Evolutionary conservation across 2,329 filamentous ascomycete species (phyloP).

Genomic region (Penicillium capsulatum): DNA sequence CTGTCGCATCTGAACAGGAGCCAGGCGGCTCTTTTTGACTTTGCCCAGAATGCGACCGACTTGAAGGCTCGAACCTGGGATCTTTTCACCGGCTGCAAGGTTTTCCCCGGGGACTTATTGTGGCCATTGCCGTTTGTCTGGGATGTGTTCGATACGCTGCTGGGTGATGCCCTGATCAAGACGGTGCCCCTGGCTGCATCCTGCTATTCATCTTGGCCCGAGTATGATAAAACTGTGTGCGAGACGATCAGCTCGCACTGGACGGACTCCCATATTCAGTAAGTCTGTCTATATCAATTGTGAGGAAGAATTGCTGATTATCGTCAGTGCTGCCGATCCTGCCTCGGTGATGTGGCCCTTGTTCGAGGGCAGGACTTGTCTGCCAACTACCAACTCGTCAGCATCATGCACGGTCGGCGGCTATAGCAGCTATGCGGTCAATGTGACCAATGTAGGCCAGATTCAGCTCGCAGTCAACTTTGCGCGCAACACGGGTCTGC

Average conservation of each 20-base stretch:
- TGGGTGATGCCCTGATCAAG: slow-evolving; percentile 24
- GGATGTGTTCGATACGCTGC: slow-evolving; percentile 21
- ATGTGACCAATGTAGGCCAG: slow-evolving; percentile 32
- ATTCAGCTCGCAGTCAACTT: slow-evolving; percentile 34
- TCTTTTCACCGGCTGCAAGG: slow-evolving; percentile 27
- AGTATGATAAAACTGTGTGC: slow-evolving; percentile 23
- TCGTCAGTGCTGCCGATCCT: slow-evolving; percentile 20
- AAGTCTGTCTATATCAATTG: neutral
- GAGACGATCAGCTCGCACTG: slow-evolving; percentile 18
- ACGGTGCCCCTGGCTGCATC: slow-evolving; percentile 27
- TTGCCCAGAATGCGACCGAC: too few species aligned
- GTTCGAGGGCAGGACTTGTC: slow-evolving; percentile 25
- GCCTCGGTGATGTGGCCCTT: slow-evolving; percentile 28
- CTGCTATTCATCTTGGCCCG: slow-evolving; percentile 25
- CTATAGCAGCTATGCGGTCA: slow-evolving; percentile 35
- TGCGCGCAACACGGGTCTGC: slow-evolving; percentile 29
- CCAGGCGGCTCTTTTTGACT: slow-evolving; percentile 20
- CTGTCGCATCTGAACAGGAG: slow-evolving; percentile 13
- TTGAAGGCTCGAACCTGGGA: too few species aligned
- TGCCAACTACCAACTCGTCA: slow-evolving; percentile 23
- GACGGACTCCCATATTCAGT: slow-evolving; percentile 27
- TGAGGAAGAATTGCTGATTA: neutral
- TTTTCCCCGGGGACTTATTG: slow-evolving; percentile 22
- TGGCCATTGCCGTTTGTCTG: slow-evolving; percentile 25
- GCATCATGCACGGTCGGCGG: slow-evolving; percentile 29